phyloP scores from a whole-genome alignment of 345 rosid species.

The thale cress (Arabidopsis thaliana) region TAIR10.1 NC_003074.8:5774001-5774500 shows the following conservation, averaged over 20 bases:
- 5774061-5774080: constrained; percentile 94
- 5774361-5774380: constrained; percentile 86
- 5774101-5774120: constrained; percentile 77
- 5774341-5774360: constrained; percentile 84
- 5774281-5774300: constrained; percentile 98
- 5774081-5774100: constrained; percentile 75
- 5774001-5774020: constrained; percentile 80
- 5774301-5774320: constrained; percentile 82
- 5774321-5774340: constrained; percentile 77
- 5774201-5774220: constrained; percentile 77
- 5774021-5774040: constrained; percentile 77
- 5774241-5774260: constrained; percentile 82
- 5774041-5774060: constrained; percentile 79
- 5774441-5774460: constrained; percentile 83
- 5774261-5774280: constrained; percentile 95
- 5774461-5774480: constrained; percentile 74
- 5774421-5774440: constrained; percentile 97
- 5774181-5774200: not conserved
- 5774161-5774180: not conserved
- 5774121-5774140: constrained; percentile 65
- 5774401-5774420: constrained; percentile 95
- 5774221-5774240: constrained; percentile 84
- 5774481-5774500: constrained; percentile 83
- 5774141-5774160: constrained; percentile 11
- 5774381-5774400: constrained; percentile 94